phyloP scores from a whole-genome alignment of 805 yeast genomes.

The Yamadazyma ubonensis region DNA sequence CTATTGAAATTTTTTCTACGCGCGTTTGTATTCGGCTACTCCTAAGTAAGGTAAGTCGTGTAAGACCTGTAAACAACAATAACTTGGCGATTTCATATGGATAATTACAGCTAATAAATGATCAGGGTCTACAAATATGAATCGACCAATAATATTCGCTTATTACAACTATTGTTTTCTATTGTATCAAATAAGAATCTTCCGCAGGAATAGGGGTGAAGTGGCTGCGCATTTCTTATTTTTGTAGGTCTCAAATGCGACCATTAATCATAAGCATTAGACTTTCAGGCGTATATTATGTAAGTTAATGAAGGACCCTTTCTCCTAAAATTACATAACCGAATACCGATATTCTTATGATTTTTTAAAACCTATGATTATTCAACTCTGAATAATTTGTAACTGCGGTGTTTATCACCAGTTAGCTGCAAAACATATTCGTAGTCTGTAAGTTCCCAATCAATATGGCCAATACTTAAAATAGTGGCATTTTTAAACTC shows the following conservation, averaged over 20 bases:
- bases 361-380: neutral
- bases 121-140: neutral
- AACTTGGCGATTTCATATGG: too few relatives aligned
- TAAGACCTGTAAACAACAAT: neutral
- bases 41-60: neutral
- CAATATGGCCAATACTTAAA: constrained; percentile 79
- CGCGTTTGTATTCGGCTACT: neutral
- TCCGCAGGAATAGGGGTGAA: neutral
- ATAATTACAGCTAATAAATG: neutral
- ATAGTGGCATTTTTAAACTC: constrained; percentile 53
- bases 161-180: neutral
- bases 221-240: neutral
- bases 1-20: neutral
- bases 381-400: constrained; percentile 16
- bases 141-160: neutral
- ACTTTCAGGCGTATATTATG: too few relatives aligned
- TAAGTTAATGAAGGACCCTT: too few relatives aligned
- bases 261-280: too few relatives aligned
- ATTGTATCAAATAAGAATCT: neutral
- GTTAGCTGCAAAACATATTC: constrained; percentile 40
- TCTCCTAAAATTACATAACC: neutral
- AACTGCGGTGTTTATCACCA: constrained; percentile 29
- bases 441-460: constrained; percentile 74
- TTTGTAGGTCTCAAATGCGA: neutral
- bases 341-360: neutral